Base-by-base conservation (phyloP, 2,329 filamentous ascomycete species). In the Monilinia aucupariae region DNA sequence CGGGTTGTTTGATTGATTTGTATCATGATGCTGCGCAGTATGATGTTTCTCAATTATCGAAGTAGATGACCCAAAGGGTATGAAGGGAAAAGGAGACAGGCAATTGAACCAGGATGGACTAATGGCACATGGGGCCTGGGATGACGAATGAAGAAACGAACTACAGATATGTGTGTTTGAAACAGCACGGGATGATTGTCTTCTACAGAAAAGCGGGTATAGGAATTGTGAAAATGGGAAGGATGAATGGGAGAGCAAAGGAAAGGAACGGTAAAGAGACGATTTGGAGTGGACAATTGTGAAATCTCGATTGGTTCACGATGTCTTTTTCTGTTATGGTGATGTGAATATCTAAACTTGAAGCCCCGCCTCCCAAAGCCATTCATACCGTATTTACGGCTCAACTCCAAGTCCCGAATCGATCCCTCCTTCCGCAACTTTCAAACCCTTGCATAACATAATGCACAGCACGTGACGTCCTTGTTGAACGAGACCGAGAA, bases 1-100 rank as follows among this genome's bases (percentile, higher is more conserved):
- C 94, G 37, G 89, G 91, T 27, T 97, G 94, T 75, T 80, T 99
- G 72, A 90, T 99, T 72, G 94, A 99, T 78, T 77, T 99, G 67
- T 99, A 96, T 78, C 92, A 96, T 81, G 94, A 99, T 75, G 93
- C 91, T 22, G 81, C 82, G 32, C 68, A 73, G 63, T 74, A 74
- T 67, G 72, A 72, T 59, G 64, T 69, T 45, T 66, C 66, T 30
- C 63, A 67, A 54, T 59, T 68, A 32, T 64, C 62, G 15, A 13
- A 61, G 43, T 64, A 61, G 30, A n/a, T 25, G 4, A 30, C 6
- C 3, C 20, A 20, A 45, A 3, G 10, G 17, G 27, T n/a, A 2
- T 10, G n/a, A 30, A 20, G 13, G n/a, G n/a, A 15, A 59, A 12
- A 59, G 25, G 7, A 17, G 30, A 34, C 27, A 27, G 4, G 34